These are phyloP conservation scores for Arthrobotrys sphaeroides DNA, from an alignment of 2,329 filamentous ascomycete species.

Conservation along the genomic window DNA sequence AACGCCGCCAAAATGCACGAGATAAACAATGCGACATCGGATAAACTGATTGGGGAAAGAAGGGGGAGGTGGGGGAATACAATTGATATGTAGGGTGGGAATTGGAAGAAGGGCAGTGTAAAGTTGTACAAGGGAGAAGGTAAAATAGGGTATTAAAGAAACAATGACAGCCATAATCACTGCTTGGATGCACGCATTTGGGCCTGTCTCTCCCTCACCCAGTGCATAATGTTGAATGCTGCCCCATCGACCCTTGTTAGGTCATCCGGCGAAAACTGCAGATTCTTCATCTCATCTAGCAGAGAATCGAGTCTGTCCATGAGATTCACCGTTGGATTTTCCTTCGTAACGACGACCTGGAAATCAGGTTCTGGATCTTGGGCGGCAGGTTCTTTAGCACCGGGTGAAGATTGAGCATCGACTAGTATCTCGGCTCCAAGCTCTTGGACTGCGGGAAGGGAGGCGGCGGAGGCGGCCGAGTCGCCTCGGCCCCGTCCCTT, in stretches of 20 bases:
- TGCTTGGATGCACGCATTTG: neutral
- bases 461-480: slow-evolving; percentile 10
- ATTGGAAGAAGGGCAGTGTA: neutral
- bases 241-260: slow-evolving; percentile 25
- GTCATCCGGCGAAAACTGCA: slow-evolving; percentile 31
- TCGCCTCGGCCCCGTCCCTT: neutral
- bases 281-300: slow-evolving; percentile 29
- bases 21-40: slow-evolving; percentile 13
- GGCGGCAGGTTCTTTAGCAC: neutral
- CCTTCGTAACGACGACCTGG: slow-evolving; percentile 17
- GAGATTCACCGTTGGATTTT: slow-evolving; percentile 7
- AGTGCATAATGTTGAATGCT: slow-evolving; percentile 49
- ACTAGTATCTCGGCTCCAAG: slow-evolving; percentile 4
- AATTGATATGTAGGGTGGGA: neutral
- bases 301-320: slow-evolving; percentile 33
- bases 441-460: slow-evolving; percentile 25
- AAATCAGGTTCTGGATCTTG: neutral
- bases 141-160: neutral
- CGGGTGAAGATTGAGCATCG: neutral
- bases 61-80: neutral
- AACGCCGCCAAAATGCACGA: slow-evolving; percentile 38
- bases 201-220: slow-evolving; percentile 41
- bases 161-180: neutral
- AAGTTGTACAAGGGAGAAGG: neutral
- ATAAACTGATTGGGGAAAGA: neutral